Base-by-base conservation (phyloP, 208 protist species). In the Plasmodiophora brassicae region DNA sequence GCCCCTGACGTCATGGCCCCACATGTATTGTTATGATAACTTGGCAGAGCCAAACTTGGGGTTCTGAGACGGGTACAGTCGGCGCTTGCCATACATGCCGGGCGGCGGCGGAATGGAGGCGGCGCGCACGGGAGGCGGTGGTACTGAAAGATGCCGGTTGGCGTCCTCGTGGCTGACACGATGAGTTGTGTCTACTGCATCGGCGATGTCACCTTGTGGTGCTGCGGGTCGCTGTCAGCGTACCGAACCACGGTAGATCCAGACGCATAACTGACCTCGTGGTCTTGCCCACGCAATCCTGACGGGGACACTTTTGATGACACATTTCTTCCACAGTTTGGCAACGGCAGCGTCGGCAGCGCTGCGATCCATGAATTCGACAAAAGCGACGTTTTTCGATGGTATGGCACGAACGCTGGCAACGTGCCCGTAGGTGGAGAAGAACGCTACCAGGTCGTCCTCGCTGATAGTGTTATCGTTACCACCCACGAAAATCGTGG, bases 401-500 rank as follows among this genome's bases (percentile, higher is more conserved):
- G 65, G 65, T 14, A 78, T 78, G 5, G 65, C 65, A 14, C 65
- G 65, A 32, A 78, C 65, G 41, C 65, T 78, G n/a, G 65, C 65
- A 38, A 78, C 65, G n/a, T 78, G 65, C 5, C 65, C 65, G 41
- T 44, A 78, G 32, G 32, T 8, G 20, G 65, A 78, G 65, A 78
- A 78, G 41, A 44, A 32, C 14, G 5, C 5, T n/a, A 78, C 65
- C 14, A 86, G 45, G 28, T 86, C 46, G 45, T 86, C 44, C 10
- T 86, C 84, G 28, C 43, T 44, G 28, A 86, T 86, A n/a, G 46
- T 57, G 84, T 57, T 28, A 57, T 86, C 84, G n/a, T 71, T 86
- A 8, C 84, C 84, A n/a, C 84, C 84, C 10, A 86, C 50, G 84
- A 86, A 86, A 71, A 86, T 5, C n/a, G 84, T 86, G 5, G 46